Evolutionary conservation across 129 eudicot species (phyloP).

Genomic region (Deinandra increscens): DNA sequence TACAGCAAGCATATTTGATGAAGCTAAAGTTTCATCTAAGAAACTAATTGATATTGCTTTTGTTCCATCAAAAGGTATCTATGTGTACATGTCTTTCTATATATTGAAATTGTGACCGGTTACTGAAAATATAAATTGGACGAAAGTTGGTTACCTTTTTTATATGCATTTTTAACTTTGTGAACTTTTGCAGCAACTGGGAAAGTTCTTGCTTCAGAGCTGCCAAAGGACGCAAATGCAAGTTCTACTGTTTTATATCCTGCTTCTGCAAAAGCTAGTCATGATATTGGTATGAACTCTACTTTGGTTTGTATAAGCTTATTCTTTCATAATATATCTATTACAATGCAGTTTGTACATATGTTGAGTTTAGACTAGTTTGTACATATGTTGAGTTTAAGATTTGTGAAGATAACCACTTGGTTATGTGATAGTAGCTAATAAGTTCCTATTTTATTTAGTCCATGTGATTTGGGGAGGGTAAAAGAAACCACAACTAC

Average conservation of each 20-base stretch:
- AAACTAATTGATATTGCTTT: constrained; percentile 61
- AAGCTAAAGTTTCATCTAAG: constrained; percentile 38
- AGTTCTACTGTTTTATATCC: constrained; percentile 71
- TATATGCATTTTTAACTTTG: constrained; percentile 15
- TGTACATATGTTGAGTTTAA: too few species aligned
- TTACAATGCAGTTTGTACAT: constrained; percentile 2
- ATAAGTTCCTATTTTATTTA: neutral
- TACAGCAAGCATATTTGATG: constrained; percentile 72
- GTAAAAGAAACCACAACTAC: too few species aligned
- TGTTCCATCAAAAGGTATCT: constrained; percentile 80
- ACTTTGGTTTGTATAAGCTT: constrained; percentile 1
- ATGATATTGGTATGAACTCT: constrained; percentile 57
- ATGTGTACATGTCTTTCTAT: constrained; percentile 21
- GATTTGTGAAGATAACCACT: constrained; percentile 1
- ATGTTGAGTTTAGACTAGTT: neutral
- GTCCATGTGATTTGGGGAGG: neutral
- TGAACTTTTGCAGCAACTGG: constrained; percentile 66
- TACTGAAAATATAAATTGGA: neutral
- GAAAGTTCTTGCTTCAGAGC: constrained; percentile 81
- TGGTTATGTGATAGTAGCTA: neutral
- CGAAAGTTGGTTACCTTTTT: neutral
- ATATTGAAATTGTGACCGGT: neutral
- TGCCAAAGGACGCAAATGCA: constrained; percentile 55
- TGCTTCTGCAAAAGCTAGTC: constrained; percentile 92
- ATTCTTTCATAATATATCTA: neutral